Percentiles rank a stretch among this genome's conserved stretches.
These are phyloP conservation scores for Dispira simplex DNA, from an alignment of 192 early-diverging fungal species.

Conservation along the genomic window DNA sequence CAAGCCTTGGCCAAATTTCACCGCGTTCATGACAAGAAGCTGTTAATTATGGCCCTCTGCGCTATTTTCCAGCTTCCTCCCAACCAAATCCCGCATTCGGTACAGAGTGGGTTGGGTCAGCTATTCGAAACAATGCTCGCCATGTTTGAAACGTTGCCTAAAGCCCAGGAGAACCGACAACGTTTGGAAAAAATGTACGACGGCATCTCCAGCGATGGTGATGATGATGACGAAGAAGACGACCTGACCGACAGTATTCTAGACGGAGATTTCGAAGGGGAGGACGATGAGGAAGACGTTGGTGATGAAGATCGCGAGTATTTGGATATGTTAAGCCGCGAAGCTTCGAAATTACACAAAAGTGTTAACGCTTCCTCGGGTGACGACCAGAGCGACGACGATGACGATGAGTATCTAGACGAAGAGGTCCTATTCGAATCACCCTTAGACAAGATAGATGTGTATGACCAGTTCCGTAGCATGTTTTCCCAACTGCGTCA, in stretches of 20 bases:
- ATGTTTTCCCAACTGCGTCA: constrained; percentile 21
- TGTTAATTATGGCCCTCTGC: constrained; percentile 68
- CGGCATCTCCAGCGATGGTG: not conserved
- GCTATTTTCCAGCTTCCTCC: constrained; percentile 54
- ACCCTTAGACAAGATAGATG: constrained; percentile 59
- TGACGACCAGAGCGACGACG: constrained; percentile 28
- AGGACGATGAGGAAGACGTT: constrained; percentile 45
- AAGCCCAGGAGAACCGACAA: constrained; percentile 30
- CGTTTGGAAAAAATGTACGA: constrained; percentile 8
- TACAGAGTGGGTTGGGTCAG: constrained; percentile 60
- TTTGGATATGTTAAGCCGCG: constrained; percentile 36
- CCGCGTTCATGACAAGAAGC: constrained; percentile 90
- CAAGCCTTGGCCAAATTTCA: constrained; percentile 48
- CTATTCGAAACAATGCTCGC: constrained; percentile 52
- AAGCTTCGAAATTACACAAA: constrained; percentile 19
- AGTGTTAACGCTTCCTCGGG: constrained; percentile 20
- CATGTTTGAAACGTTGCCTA: constrained; percentile 64
- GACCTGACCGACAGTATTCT: not conserved
- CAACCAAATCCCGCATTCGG: constrained; percentile 46
- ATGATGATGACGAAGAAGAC: constrained; percentile 23
- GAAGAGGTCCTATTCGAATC: constrained; percentile 67
- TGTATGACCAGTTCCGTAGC: constrained; percentile 54
- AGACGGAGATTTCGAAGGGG: constrained; percentile 21
- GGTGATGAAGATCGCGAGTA: constrained; percentile 46
- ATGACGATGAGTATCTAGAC: constrained; percentile 40